Percentiles rank a stretch among this genome's conserved stretches.
phyloP scores from a whole-genome alignment of 441 rosid species.

The Erodium chrysanthum region DNA sequence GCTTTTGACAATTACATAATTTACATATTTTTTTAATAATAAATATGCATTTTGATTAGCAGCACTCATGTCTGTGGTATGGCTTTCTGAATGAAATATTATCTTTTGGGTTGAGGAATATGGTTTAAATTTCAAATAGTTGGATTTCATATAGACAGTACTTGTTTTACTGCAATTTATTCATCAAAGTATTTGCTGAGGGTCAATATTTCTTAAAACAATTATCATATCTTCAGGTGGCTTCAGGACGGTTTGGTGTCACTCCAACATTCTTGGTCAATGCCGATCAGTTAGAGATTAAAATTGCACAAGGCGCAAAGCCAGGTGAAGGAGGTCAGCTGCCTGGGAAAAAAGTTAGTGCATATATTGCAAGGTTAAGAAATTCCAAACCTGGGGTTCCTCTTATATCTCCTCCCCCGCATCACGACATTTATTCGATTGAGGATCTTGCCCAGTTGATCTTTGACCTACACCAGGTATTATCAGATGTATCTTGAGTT shows the following conservation, averaged over 20 bases:
- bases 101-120: conserved; percentile 9
- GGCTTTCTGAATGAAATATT: conserved; percentile 9
- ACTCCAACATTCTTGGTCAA: conserved; percentile 95
- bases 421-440: conserved; percentile 92
- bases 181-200: neutral
- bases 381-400: conserved; percentile 99
- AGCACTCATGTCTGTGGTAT: neutral
- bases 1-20: conserved; percentile 3
- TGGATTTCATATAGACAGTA: conserved; percentile 4
- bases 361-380: conserved; percentile 89
- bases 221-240: conserved; percentile 51
- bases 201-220: neutral
- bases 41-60: neutral
- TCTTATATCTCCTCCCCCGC: conserved; percentile 97
- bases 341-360: conserved; percentile 99
- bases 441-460: conserved; percentile 98
- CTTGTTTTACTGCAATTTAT: neutral
- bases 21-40: neutral
- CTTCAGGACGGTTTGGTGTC: conserved; percentile 97
- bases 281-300: conserved; percentile 91
- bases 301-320: conserved; percentile 99
- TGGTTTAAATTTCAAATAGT: neutral
- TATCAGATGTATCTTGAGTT: conserved; percentile 19
- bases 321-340: conserved; percentile 99
- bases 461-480: conserved; percentile 95